Percentiles rank a stretch among this genome's conserved stretches.
These are phyloP conservation scores for Saccharomycopsis hybrid DNA, from an alignment of 1,139 yeast species.

Conservation along the genomic window DNA sequence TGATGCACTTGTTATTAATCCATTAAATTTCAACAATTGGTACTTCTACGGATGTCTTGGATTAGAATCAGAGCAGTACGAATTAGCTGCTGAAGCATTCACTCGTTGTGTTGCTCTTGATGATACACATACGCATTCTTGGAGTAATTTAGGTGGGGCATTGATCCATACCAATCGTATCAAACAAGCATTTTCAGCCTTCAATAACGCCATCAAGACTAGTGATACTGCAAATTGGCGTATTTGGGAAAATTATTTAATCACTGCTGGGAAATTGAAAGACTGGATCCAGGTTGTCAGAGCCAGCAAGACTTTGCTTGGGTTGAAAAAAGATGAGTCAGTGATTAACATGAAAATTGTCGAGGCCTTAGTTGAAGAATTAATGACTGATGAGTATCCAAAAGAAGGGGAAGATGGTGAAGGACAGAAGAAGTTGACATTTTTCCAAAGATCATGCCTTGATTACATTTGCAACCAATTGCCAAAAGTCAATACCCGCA, in stretches of 20 bases:
- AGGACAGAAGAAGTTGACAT: conserved; percentile 33
- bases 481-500: conserved; percentile 64
- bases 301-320: conserved; percentile 62
- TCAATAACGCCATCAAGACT: conserved; percentile 65
- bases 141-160: conserved; percentile 93
- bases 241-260: conserved; percentile 81
- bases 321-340: conserved; percentile 44
- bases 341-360: conserved; percentile 72
- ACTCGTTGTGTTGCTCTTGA: conserved; percentile 86
- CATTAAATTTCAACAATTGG: conserved; percentile 83
- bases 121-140: conserved; percentile 73
- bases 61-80: conserved; percentile 64
- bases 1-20: conserved; percentile 68
- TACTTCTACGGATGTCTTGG: conserved; percentile 91
- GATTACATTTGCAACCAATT: conserved; percentile 62
- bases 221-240: conserved; percentile 80
- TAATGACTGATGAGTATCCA: conserved; percentile 49
- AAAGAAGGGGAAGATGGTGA: conserved; percentile 30
- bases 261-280: conserved; percentile 70
- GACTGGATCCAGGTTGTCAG: conserved; percentile 85
- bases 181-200: conserved; percentile 76
- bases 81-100: conserved; percentile 86
- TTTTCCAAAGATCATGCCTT: conserved; percentile 60
- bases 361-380: conserved; percentile 64
- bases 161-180: conserved; percentile 54